Percentiles rank a stretch among this genome's conserved stretches.
Evolutionary conservation across 2,329 filamentous ascomycete genomes (phyloP).

Genomic region (Magnaporthiopsis rhizophila): DNA sequence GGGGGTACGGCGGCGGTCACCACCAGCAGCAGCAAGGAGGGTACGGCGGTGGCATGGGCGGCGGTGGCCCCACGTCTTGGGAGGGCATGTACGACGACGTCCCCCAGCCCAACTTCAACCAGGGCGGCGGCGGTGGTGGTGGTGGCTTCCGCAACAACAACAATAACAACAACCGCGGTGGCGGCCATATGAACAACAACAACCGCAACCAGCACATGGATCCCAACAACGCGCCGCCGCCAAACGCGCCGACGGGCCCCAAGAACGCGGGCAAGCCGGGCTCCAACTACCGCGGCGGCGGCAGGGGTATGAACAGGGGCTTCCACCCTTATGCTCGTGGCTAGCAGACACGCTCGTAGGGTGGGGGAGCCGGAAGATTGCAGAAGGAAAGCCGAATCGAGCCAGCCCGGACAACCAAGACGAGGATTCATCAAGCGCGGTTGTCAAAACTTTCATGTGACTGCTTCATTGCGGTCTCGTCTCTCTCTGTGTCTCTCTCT

Average conservation of each 20-base stretch:
- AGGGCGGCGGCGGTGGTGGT: slow-evolving; percentile 42
- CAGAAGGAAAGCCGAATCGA: too few relatives aligned
- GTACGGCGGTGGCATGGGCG: slow-evolving; percentile 25
- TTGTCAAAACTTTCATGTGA: too few relatives aligned
- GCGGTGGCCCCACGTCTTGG: slow-evolving; percentile 74
- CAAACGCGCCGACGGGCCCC: slow-evolving; percentile 85
- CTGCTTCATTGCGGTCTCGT: background rate
- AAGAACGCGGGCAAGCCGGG: slow-evolving; percentile 91
- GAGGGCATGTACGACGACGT: slow-evolving; percentile 98
- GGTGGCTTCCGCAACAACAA: slow-evolving; percentile 24
- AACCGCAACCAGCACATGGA: slow-evolving; percentile 25
- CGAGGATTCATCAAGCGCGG: too few relatives aligned
- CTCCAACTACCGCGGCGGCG: slow-evolving; percentile 88
- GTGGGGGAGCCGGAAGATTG: too few relatives aligned
- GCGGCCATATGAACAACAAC: slow-evolving; percentile 23
- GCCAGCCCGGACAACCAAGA: too few relatives aligned
- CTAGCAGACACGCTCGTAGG: slow-evolving; percentile 11
- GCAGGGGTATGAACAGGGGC: slow-evolving; percentile 64
- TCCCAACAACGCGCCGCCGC: slow-evolving; percentile 55
- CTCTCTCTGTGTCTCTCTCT: background rate
- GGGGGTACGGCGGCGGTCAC: slow-evolving; percentile 8
- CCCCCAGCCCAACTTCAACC: slow-evolving; percentile 62
- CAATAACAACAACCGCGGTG: slow-evolving; percentile 16
- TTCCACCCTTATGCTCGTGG: slow-evolving; percentile 64
- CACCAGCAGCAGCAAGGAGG: slow-evolving; percentile 18